Percentiles rank a stretch among this genome's conserved stretches.
phyloP scores from a whole-genome alignment of 2,329 filamentous ascomycete genomes.

The Lizonia empirigonia region DNA sequence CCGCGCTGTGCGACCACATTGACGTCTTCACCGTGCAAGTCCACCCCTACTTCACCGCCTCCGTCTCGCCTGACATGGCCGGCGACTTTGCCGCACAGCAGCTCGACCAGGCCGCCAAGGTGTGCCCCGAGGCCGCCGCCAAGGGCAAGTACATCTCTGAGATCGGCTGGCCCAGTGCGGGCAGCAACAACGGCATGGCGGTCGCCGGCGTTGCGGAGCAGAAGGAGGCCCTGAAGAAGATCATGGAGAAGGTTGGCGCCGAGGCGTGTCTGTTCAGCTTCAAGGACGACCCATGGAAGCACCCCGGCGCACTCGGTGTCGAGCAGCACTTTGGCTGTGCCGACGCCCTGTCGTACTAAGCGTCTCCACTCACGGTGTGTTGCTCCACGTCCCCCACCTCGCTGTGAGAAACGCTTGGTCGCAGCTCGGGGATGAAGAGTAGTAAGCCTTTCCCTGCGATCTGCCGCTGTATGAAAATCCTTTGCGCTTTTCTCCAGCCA shows the following conservation, averaged over 20 bases:
- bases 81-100: slow-evolving; percentile 77
- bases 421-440: not conserved
- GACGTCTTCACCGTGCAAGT: slow-evolving; percentile 86
- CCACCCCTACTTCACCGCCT: slow-evolving; percentile 90
- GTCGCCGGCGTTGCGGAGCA: slow-evolving; percentile 72
- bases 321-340: slow-evolving; percentile 82
- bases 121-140: slow-evolving; percentile 65
- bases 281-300: slow-evolving; percentile 83
- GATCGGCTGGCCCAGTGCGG: slow-evolving; percentile 83
- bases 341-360: slow-evolving; percentile 49
- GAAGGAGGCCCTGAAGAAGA: slow-evolving; percentile 71
- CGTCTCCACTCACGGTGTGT: not conserved
- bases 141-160: slow-evolving; percentile 83
- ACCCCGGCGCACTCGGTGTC: slow-evolving; percentile 68
- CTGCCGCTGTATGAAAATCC: slow-evolving; percentile 2
- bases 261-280: slow-evolving; percentile 82
- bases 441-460: not conserved
- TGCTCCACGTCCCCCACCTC: too few species aligned
- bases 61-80: slow-evolving; percentile 66
- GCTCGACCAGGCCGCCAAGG: slow-evolving; percentile 69
- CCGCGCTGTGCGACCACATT: slow-evolving; percentile 70
- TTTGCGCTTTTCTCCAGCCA: not conserved
- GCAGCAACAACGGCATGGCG: slow-evolving; percentile 72
- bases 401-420: too few species aligned
- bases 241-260: slow-evolving; percentile 68